phyloP scores from a whole-genome alignment of 306 rosid genomes.

The Dryas alaskensis region DNA sequence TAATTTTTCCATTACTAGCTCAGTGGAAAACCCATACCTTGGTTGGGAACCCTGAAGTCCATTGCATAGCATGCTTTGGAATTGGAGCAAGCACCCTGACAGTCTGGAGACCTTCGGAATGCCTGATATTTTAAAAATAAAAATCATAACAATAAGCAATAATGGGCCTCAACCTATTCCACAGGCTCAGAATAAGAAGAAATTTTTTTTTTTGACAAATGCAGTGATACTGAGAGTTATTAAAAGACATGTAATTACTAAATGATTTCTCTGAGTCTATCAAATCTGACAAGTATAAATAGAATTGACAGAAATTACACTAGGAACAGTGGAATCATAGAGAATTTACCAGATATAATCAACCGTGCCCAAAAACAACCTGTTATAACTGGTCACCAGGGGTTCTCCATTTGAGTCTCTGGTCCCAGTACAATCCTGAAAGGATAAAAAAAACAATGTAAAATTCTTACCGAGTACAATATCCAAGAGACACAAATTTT shows the following conservation, averaged over 20 bases:
- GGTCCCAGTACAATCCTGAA: constrained; percentile 63
- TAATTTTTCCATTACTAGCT: background rate
- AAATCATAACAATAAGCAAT: constrained; percentile 15
- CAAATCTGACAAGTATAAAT: constrained; percentile 2
- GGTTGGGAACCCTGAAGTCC: constrained; percentile 86
- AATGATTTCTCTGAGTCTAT: background rate
- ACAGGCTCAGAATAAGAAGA: constrained; percentile 16
- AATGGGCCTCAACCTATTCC: constrained; percentile 17
- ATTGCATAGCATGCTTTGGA: constrained; percentile 65
- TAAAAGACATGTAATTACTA: background rate
- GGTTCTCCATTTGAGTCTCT: constrained; percentile 90
- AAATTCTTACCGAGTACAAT: background rate
- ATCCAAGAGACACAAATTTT: constrained; percentile 22
- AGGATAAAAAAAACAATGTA: constrained; percentile 15
- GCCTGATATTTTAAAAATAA: constrained; percentile 47
- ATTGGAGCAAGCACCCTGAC: constrained; percentile 87
- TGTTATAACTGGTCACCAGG: constrained; percentile 72
- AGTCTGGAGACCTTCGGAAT: constrained; percentile 85
- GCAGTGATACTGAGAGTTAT: background rate
- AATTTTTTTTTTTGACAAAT: no score
- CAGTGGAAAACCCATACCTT: constrained; percentile 44
- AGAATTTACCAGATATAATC: constrained; percentile 85
- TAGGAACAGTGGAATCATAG: constrained; percentile 15
- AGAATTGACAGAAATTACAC: constrained; percentile 19
- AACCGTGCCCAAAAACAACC: constrained; percentile 75